Base-by-base conservation (phyloP, 495 filamentous ascomycete genomes). In the Letharia columbiana region DNA sequence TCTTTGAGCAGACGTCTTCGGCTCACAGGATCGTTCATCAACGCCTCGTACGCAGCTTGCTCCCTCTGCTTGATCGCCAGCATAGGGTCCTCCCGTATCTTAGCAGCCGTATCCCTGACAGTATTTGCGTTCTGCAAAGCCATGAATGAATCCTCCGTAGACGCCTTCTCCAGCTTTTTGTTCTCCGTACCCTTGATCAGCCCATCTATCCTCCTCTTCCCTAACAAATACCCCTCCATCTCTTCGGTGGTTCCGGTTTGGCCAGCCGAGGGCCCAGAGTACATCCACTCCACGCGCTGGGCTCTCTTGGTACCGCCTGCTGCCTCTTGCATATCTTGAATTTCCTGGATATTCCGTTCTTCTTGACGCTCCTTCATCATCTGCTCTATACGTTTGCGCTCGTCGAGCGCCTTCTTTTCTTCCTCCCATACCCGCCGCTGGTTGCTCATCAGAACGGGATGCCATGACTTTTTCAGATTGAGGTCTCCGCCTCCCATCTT, bases 401-500 rank as follows among this genome's bases (percentile, higher is more conserved):
- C 95, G 59, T 95, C 91, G 1, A 99, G 84, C n/a, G 94, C 94
- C 69, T 90, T 89, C 73, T 94, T 86, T 73, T 99, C 92, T 73
- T 91, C 87, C 35, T 88, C 82, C 86, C 89, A 95, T 66, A 96
- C 91, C 69, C 84, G 82, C 75, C 78, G 81, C 79, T 96, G 91
- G 76, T 96, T 96, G 77, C 83, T 84, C 75, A 91, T 83, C 61
- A 92, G 82, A 62, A 84, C 83, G 61, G 91, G 91, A 73, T 98
- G 93, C 89, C 92, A 98, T 81, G 89, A 93, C 82, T 99, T 99
- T 79, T 99, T 99, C 71, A 96, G 79, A 71, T 96, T 96, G 73
- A 96, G 79, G 80, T 96, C 91, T 57, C 54, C 54, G 71, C 89
- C 89, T 79, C 89, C 87, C 90, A 93, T 93, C 63, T 82, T 90